Base-by-base conservation (phyloP, 495 filamentous ascomycete species). In the Opeltia flavorubescens region DNA sequence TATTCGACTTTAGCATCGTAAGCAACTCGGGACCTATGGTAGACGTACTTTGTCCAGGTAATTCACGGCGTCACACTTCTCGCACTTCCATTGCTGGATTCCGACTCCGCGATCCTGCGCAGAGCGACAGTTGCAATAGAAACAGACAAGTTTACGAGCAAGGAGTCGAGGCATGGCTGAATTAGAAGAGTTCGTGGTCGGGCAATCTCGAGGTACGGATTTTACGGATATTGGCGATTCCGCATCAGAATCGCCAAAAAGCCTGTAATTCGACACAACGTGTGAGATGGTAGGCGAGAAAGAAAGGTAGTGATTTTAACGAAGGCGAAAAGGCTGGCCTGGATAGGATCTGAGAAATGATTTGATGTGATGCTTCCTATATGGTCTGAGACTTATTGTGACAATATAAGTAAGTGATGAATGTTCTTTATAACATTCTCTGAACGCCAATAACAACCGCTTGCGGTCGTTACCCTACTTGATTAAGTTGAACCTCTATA, bases 31-130 rank as follows among this genome's bases (percentile, higher is more conserved):
- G 25, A 60, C 50, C 46, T 49, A 43, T 28, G 11, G 1, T 43
- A 31, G 50, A 59, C 61, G 28, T 52, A 74, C 71, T 62, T 75
- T 61, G 56, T 95, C 88, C 7, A 93, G 65, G 63, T 80, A 84
- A 63, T 94, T 95, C 47, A 80, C 75, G 18, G 85, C 80, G 50
- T 87, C 83, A 65, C 86, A 94, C 46, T 75, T 65, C 9, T 69
- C 56, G 56, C 86, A 94, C 15, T 75, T 67, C 64, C 83, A 91
- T 57, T 76, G 70, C 48, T 65, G 70, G 21, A 76, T 55, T 26
- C 60, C 56, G 42, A 70, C 69, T 51, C 70, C 67, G 43, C 71
- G 69, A 44, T 63, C 62, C 33, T 75, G 67, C 15, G 69, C 63
- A 23, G 81, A 80, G 50, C 66, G 76, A 59, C 62, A 60, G 55